Evolutionary conservation across 2,329 filamentous ascomycete genomes (phyloP).

Genomic region (Chaetothyriales sp.): DNA sequence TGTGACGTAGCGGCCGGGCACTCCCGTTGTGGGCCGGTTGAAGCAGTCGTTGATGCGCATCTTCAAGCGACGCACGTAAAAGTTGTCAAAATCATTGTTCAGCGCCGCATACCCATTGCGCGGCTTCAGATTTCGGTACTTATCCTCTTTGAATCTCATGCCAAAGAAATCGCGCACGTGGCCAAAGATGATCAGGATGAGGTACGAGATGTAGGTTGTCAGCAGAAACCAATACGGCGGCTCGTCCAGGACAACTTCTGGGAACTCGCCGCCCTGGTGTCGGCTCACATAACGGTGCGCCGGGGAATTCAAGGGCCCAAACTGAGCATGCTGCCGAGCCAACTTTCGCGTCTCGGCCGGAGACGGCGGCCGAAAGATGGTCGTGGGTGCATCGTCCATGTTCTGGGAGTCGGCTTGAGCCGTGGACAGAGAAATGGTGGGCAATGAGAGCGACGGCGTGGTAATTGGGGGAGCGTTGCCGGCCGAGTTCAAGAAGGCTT

Average conservation of each 20-base stretch:
- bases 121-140: slow-evolving; percentile 71
- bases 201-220: slow-evolving; percentile 96
- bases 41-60: slow-evolving; percentile 95
- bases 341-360: slow-evolving; percentile 67
- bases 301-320: slow-evolving; percentile 67
- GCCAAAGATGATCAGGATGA: slow-evolving; percentile 87
- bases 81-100: slow-evolving; percentile 98
- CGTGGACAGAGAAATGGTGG: slow-evolving; percentile 82
- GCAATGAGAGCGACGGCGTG: slow-evolving; percentile 61
- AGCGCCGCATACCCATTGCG: slow-evolving; percentile 85
- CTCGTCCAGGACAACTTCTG: slow-evolving; percentile 79
- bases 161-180: slow-evolving; percentile 96
- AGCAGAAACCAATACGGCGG: slow-evolving; percentile 93
- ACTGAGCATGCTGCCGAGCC: slow-evolving; percentile 73
- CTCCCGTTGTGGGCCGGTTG: slow-evolving; percentile 77
- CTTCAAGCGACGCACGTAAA: slow-evolving; percentile 88
- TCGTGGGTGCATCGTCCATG: slow-evolving; percentile 60
- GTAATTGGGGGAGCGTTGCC: slow-evolving; percentile 46
- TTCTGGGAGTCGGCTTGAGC: slow-evolving; percentile 63
- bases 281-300: slow-evolving; percentile 81
- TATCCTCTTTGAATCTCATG: slow-evolving; percentile 78
- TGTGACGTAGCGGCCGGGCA: slow-evolving; percentile 87
- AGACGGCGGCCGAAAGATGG: slow-evolving; percentile 75
- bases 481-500: slow-evolving; percentile 48
- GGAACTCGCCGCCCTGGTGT: slow-evolving; percentile 67